Conservation (phyloP, 495 filamentous ascomycete genomes). For the Penicillium psychrofluorescens region DNA sequence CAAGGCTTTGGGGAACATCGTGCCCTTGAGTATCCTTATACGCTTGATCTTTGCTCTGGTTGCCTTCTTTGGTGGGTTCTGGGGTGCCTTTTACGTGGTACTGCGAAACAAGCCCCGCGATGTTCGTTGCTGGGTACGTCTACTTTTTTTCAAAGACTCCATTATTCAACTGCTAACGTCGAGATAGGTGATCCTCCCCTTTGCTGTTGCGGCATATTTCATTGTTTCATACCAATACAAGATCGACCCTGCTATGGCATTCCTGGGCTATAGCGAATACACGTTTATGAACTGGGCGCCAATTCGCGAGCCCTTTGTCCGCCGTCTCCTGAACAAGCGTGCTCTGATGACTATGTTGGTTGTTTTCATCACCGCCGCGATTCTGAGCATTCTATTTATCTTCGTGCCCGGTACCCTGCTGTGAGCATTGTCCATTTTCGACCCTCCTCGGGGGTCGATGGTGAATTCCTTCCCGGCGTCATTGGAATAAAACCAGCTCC, state of each 20-base stretch:
- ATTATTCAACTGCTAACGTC: slow-evolving; percentile 9
- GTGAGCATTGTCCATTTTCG: slow-evolving; percentile 25
- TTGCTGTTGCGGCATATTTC: slow-evolving; percentile 81
- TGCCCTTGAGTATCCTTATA: slow-evolving; percentile 77
- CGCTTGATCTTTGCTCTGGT: slow-evolving; percentile 81
- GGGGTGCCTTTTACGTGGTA: slow-evolving; percentile 87
- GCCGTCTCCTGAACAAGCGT: slow-evolving; percentile 72
- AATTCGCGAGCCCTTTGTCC: slow-evolving; percentile 83
- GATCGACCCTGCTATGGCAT: slow-evolving; percentile 82
- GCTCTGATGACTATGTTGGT: slow-evolving; percentile 67
- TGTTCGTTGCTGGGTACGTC: slow-evolving; percentile 75
- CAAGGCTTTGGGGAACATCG: slow-evolving; percentile 91
- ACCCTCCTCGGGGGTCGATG: too few species aligned
- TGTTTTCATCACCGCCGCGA: slow-evolving; percentile 66
- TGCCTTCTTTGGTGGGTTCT: slow-evolving; percentile 83
- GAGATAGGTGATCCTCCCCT: slow-evolving; percentile 79
- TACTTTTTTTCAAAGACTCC: neutral
- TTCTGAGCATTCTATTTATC: slow-evolving; percentile 75
- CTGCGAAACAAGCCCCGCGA: slow-evolving; percentile 71
- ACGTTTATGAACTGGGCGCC: slow-evolving; percentile 83
- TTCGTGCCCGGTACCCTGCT: slow-evolving; percentile 87
- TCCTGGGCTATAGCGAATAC: slow-evolving; percentile 89
- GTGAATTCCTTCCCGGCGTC: too few species aligned
- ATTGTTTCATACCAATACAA: slow-evolving; percentile 89
- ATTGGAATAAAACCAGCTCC: too few species aligned